Evolutionary conservation across 2,329 filamentous ascomycete genomes (phyloP).

Genomic region (Hypomyces rosellus): DNA sequence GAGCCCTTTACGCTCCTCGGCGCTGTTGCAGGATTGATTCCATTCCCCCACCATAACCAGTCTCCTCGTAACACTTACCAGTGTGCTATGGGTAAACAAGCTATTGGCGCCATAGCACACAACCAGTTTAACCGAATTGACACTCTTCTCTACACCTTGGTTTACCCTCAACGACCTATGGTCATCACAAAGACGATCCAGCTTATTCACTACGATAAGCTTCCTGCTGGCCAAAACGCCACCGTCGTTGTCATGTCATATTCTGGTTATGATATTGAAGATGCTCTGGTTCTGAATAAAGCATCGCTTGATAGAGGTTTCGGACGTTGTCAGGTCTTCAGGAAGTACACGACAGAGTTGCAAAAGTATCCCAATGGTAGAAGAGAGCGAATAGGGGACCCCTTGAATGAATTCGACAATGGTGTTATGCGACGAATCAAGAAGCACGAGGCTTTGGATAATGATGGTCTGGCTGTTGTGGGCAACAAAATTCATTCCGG

Average conservation of each 20-base stretch:
- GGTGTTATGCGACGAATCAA: constrained; percentile 55
- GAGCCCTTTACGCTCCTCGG: constrained; percentile 96
- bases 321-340: constrained; percentile 95
- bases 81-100: constrained; percentile 99
- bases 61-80: constrained; percentile 98
- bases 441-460: constrained; percentile 68
- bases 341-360: constrained; percentile 81
- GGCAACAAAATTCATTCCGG: constrained; percentile 72
- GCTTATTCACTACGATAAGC: constrained; percentile 92
- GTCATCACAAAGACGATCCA: constrained; percentile 97
- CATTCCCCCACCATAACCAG: constrained; percentile 98
- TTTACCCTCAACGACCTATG: constrained; percentile 96
- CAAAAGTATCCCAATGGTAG: constrained; percentile 84
- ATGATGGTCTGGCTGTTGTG: constrained; percentile 84
- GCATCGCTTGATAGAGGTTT: constrained; percentile 92
- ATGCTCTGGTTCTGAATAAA: constrained; percentile 94
- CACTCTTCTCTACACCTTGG: constrained; percentile 90
- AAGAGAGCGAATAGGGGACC: constrained; percentile 58
- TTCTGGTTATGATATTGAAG: constrained; percentile 98
- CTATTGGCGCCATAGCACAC: constrained; percentile 94
- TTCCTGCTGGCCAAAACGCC: constrained; percentile 93
- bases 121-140: constrained; percentile 98
- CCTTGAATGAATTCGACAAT: constrained; percentile 47
- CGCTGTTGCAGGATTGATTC: constrained; percentile 91
- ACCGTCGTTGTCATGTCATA: constrained; percentile 99